These are phyloP conservation scores for Sophora flavescens DNA, from an alignment of 306 rosid genomes.

Conservation along the genomic window DNA sequence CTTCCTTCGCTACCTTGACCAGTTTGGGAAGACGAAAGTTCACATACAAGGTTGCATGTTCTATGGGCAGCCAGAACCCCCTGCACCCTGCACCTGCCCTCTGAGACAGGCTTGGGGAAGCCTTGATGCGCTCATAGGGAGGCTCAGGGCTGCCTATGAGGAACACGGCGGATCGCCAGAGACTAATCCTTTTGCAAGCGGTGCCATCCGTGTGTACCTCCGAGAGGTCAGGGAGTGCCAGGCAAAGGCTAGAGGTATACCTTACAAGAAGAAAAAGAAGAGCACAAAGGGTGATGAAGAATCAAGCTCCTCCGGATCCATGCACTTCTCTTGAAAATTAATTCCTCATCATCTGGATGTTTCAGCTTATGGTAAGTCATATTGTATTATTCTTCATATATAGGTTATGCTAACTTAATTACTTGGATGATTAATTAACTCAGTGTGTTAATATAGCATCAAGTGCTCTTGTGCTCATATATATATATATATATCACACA, in stretches of 20 bases:
- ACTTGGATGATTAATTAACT: background rate
- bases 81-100: constrained; percentile 94
- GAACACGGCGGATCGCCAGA: constrained; percentile 89
- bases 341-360: no score
- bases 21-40: constrained; percentile 97
- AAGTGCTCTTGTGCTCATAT: background rate
- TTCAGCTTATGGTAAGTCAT: background rate
- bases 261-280: constrained; percentile 97
- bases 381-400: no score
- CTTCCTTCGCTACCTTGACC: constrained; percentile 85
- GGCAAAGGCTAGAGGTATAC: constrained; percentile 95
- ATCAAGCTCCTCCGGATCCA: constrained; percentile 46
- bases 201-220: constrained; percentile 83
- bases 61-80: constrained; percentile 94
- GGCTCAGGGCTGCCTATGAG: constrained; percentile 96
- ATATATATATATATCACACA: background rate
- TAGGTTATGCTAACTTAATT: no score
- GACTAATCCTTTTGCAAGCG: constrained; percentile 83
- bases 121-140: constrained; percentile 93
- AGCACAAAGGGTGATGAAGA: constrained; percentile 53
- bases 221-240: constrained; percentile 91
- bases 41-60: constrained; percentile 92
- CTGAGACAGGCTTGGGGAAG: constrained; percentile 97
- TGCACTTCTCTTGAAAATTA: constrained; percentile 59
- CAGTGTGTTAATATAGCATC: no score